These are phyloP conservation scores for Pyronema domesticum DNA, from an alignment of 495 filamentous ascomycete genomes.

Conservation along the genomic window DNA sequence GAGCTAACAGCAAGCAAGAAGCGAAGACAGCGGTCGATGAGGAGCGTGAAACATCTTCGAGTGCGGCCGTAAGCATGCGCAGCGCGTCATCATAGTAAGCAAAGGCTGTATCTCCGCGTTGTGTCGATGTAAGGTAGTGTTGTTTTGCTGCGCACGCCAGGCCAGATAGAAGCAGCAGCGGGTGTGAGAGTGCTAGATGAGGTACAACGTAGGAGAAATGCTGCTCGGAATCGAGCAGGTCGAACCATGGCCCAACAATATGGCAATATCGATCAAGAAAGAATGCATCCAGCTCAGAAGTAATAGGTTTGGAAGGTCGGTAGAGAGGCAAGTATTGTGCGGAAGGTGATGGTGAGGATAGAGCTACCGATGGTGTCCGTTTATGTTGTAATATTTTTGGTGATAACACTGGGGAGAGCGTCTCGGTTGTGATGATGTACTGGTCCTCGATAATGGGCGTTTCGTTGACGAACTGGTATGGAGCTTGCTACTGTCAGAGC, in stretches of 20 bases:
- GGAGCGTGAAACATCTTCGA: constrained; percentile 4
- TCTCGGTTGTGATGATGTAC: neutral
- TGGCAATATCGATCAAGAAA: constrained; percentile 2
- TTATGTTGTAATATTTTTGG: neutral
- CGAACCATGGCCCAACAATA: constrained; percentile 2
- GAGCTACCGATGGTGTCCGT: neutral
- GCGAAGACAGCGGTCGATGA: constrained; percentile 46
- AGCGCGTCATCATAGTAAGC: constrained; percentile 2
- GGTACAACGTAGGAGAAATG: constrained; percentile 1
- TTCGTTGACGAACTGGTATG: constrained; percentile 1
- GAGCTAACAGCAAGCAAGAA: constrained; percentile 41
- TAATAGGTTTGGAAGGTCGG: neutral
- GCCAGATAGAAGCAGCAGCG: neutral
- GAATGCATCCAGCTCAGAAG: neutral
- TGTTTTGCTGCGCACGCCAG: neutral
- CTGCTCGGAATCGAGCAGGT: neutral
- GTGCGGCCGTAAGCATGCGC: neutral
- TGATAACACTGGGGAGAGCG: neutral
- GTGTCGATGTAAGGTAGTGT: neutral
- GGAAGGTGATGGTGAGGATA: neutral
- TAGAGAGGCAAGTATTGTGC: neutral
- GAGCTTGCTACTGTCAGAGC: neutral
- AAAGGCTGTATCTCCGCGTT: neutral
- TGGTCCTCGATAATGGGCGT: neutral
- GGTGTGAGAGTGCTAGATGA: neutral